Evolutionary conservation across 495 filamentous ascomycete species (phyloP), one percentile per base, ranked within the genome.

Genomic region (Terfezia claveryi): DNA sequence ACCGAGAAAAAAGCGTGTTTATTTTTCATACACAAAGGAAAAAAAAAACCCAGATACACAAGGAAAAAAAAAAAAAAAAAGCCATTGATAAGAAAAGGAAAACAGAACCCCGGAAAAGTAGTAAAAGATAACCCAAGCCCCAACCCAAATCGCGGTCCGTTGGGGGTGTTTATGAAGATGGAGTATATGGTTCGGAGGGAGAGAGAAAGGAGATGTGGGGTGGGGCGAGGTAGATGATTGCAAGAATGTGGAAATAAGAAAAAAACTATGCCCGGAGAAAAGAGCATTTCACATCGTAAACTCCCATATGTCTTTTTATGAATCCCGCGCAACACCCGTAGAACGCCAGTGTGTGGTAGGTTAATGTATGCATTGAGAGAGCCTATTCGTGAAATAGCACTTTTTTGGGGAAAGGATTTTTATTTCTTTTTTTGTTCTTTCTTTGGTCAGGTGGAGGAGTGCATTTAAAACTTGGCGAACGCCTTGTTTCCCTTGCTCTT

Each of bases 401-500:
- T 32, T 32, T 32, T 46, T 46, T 4, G 1, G 14, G 8, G 12
- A 4, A 20, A 46, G 4, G 16, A 5, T 20, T 46, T 46, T 46
- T 20, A 14, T 46, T 46, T 46, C 41, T 14, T 46, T 46, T n/a
- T 46, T 46, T 14, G 12, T 9, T 46, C 17, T 14, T 51, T 51
- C 27, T n/a, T 17, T 51, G 23, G 23, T 0, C 14, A 51, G 23
- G 23, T n/a, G 50, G 12, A 16, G 14, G n/a, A 27, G 27, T 57
- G 57, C 50, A 53, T 70, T 74, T 92, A 99, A 79, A 96, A 99
- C 77, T 96, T 96, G 75, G 70, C 72, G 79, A 99, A 99, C 70
- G 79, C 70, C 86, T 99, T 99, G 72, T 95, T 87, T 59, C 79
- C 76, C 80, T 96, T 94, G 70, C 89, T 88, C 60, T 88, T 94